phyloP scores from a whole-genome alignment of 805 yeast genomes.

The Metschnikowia noctiluminum region DNA sequence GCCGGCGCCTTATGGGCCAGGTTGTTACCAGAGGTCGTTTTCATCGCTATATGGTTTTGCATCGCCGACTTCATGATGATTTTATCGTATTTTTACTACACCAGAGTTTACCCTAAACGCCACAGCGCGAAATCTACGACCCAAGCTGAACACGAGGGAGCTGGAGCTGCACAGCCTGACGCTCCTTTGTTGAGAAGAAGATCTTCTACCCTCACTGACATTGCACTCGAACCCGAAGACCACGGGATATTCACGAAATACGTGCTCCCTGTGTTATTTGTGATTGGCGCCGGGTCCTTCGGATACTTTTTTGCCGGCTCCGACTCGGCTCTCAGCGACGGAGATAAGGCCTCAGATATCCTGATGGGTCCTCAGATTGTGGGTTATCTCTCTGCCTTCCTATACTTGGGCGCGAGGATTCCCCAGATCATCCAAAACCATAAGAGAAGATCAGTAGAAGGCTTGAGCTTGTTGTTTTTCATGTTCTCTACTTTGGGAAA shows the following conservation, averaged over 20 bases:
- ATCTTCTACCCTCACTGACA: conserved; percentile 50
- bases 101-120: conserved; percentile 40
- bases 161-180: conserved; percentile 15
- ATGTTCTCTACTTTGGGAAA: conserved; percentile 73
- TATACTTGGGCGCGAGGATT: conserved; percentile 63
- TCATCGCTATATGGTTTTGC: conserved; percentile 75
- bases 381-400: conserved; percentile 66
- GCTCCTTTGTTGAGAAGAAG: conserved; percentile 44
- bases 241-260: conserved; percentile 49
- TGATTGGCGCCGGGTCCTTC: conserved; percentile 55
- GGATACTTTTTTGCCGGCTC: conserved; percentile 55
- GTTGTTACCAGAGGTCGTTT: conserved; percentile 63
- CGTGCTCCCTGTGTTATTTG: conserved; percentile 58
- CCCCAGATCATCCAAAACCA: conserved; percentile 88
- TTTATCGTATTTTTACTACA: conserved; percentile 56
- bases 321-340: conserved; percentile 7
- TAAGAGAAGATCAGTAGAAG: conserved; percentile 73
- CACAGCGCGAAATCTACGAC: conserved; percentile 17
- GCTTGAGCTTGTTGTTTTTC: conserved; percentile 80
- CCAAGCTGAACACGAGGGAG: not conserved
- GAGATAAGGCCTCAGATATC: conserved; percentile 27
- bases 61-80: conserved; percentile 64
- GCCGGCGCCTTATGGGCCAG: conserved; percentile 69
- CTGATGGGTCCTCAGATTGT: conserved; percentile 58
- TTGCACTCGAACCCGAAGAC: conserved; percentile 45